Evolutionary conservation across 2,329 filamentous ascomycete genomes (phyloP), one percentile per base, ranked within the genome.

Genomic region (Ascochyta pisi): DNA sequence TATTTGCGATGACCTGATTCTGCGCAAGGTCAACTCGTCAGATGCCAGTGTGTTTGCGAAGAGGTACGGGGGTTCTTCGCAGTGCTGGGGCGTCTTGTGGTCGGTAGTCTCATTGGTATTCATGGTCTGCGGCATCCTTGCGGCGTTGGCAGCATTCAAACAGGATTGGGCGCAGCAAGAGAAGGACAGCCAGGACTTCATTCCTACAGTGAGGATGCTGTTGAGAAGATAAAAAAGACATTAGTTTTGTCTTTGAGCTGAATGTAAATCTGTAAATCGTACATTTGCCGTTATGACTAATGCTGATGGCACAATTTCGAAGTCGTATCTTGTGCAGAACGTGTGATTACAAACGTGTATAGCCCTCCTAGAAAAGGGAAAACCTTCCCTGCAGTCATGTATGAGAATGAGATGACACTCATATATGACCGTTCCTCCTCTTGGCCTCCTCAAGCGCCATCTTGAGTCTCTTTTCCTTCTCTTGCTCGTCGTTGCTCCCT

Each of bases 1-100:
- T 78, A 93, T 93, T 64, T 92, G 89, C 74, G 90, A 94, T 69
- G 90, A 94, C 64, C 79, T 93, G 29, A 92, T 94, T 63, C 78
- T 92, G 4, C 84, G 90, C 55, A 93, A 92, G 76, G 89, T 93
- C 47, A 92, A 93, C 74, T 86, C 83, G 22, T 92, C 89, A 4
- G 90, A 94, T 69, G 89, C 90, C 6, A 90, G 87, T 63, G 88
- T 92, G 27, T 93, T 93, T 65, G 89, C 90, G 7, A 82, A 91
- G 75, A 82, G 86, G 22, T 93, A 93, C 64, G 90, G 90, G 10
- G 90, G 90, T 33, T 92, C 89, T 0, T 91, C 89, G 1, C 88
- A 89, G 68, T 92, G 89, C 80, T 92, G 90, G 90, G 90, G 90
- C 8, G 80, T 92, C 13, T 84, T 92, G 49, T 94, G 90, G 90